Evolutionary conservation across 139 green algal species (phyloP).

Genomic region (Axilococcus clingmanii): DNA sequence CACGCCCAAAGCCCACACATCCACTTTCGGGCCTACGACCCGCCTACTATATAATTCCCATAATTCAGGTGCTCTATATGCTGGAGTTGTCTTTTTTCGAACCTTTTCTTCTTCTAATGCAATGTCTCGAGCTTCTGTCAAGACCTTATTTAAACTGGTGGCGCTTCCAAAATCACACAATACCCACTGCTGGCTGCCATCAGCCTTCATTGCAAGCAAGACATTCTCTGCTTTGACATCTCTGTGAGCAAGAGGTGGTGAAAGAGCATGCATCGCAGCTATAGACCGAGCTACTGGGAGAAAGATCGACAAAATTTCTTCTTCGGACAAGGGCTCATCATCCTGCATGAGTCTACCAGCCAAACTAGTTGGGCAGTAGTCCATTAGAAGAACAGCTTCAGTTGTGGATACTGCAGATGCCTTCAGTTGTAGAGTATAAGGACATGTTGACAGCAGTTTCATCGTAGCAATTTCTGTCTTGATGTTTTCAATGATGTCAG

Average conservation of each 20-base stretch:
- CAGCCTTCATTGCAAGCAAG: constrained; percentile 36
- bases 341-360: constrained; percentile 35
- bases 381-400: constrained; percentile 69
- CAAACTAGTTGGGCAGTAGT: constrained; percentile 61
- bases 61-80: constrained; percentile 89
- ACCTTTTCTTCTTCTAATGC: constrained; percentile 75
- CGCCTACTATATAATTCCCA: constrained; percentile 70
- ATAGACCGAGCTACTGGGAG: constrained; percentile 51
- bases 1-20: constrained; percentile 80
- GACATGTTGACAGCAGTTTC: constrained; percentile 17
- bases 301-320: constrained; percentile 44
- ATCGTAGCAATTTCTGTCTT: constrained; percentile 28
- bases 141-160: constrained; percentile 21
- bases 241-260: constrained; percentile 62
- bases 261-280: constrained; percentile 56
- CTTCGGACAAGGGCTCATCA: constrained; percentile 22
- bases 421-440: constrained; percentile 54
- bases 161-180: constrained; percentile 90
- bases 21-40: constrained; percentile 64
- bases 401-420: constrained; percentile 50
- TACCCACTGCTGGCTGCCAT: constrained; percentile 67
- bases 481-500: constrained; percentile 35
- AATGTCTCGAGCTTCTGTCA: constrained; percentile 33
- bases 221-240: constrained; percentile 96
- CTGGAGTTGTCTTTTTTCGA: constrained; percentile 75